phyloP scores from a whole-genome alignment of 2,329 filamentous ascomycete genomes.

The Pseudogymnoascus pannorum region DNA sequence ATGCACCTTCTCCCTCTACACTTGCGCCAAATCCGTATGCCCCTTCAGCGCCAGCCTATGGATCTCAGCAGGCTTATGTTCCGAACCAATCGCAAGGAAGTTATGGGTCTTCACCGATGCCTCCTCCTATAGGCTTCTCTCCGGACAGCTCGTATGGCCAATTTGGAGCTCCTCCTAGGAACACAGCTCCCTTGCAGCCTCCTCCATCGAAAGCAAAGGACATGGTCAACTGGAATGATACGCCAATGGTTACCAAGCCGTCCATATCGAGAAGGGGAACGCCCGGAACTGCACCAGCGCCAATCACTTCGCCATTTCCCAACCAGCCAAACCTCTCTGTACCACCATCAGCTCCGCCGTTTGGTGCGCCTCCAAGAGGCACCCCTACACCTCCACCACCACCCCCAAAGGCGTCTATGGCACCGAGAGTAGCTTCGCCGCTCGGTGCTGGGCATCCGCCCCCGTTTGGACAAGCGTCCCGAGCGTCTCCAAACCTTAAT shows the following conservation, averaged over 20 bases:
- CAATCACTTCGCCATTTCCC: constrained; percentile 70
- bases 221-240: constrained; percentile 87
- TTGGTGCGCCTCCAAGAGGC: constrained; percentile 45
- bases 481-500: constrained; percentile 51
- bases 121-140: constrained; percentile 15
- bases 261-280: constrained; percentile 62
- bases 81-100: constrained; percentile 29
- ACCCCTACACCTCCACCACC: constrained; percentile 69
- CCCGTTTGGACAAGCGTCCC: constrained; percentile 38
- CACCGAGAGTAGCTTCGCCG: constrained; percentile 67
- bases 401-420: constrained; percentile 71
- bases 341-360: constrained; percentile 53
- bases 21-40: constrained; percentile 43
- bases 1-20: constrained; percentile 28
- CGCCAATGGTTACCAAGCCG: constrained; percentile 78
- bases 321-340: constrained; percentile 49
- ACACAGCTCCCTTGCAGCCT: constrained; percentile 58
- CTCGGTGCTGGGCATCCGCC: constrained; percentile 47
- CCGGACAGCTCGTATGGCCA: constrained; percentile 31
- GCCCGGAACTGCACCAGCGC: constrained; percentile 51
- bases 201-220: constrained; percentile 65
- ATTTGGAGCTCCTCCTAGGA: constrained; percentile 52
- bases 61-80: constrained; percentile 33
- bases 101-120: constrained; percentile 29
- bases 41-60: constrained; percentile 33